phyloP scores from a whole-genome alignment of 2,329 filamentous ascomycete species.

The Gliomastix tumulicola region DNA sequence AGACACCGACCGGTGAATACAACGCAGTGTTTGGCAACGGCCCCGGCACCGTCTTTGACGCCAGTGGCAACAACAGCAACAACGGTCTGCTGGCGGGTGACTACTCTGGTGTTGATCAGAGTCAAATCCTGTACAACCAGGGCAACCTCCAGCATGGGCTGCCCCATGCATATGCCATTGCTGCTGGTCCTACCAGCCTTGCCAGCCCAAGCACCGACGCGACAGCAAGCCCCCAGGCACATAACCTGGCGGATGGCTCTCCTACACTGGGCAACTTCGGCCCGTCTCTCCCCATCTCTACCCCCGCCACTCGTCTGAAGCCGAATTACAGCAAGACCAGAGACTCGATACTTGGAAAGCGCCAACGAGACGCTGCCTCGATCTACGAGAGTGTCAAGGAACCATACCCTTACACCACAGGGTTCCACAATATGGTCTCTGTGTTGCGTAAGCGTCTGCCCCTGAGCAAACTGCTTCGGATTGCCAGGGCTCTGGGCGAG shows the following conservation, averaged over 20 bases:
- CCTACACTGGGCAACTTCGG: slow-evolving; percentile 21
- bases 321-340: slow-evolving; percentile 22
- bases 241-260: slow-evolving; percentile 46
- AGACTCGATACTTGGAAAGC: slow-evolving; percentile 45
- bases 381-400: slow-evolving; percentile 88
- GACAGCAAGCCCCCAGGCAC: slow-evolving; percentile 52
- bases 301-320: slow-evolving; percentile 35
- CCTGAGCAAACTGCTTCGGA: slow-evolving; percentile 68
- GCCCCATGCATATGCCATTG: slow-evolving; percentile 59
- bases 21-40: slow-evolving; percentile 45
- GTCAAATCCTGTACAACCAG: slow-evolving; percentile 42
- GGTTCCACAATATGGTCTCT: slow-evolving; percentile 82
- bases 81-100: slow-evolving; percentile 39
- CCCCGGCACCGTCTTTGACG: too few relatives aligned
- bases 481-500: slow-evolving; percentile 79
- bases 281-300: slow-evolving; percentile 14
- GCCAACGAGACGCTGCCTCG: slow-evolving; percentile 66
- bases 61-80: slow-evolving; percentile 28
- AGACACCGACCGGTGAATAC: slow-evolving; percentile 28
- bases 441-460: slow-evolving; percentile 75
- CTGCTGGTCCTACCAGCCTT: slow-evolving; percentile 53
- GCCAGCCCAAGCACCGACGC: slow-evolving; percentile 59
- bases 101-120: slow-evolving; percentile 45
- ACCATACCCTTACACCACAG: slow-evolving; percentile 84
- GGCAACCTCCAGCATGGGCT: slow-evolving; percentile 55